Conservation (phyloP, 2,329 filamentous ascomycete species). For the Ophiostoma populinum region DNA sequence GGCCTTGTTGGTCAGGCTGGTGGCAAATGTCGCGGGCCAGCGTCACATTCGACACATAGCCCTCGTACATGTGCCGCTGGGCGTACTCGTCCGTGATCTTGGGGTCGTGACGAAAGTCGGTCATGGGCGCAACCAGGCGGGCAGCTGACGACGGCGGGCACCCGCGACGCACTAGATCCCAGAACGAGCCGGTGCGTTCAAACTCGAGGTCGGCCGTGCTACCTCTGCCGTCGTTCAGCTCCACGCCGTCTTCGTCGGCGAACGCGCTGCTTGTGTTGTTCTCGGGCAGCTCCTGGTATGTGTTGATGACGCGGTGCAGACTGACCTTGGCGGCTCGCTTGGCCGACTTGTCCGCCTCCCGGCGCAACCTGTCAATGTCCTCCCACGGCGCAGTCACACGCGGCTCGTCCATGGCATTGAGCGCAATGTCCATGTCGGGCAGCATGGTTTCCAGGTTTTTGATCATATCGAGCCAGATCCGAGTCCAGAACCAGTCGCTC, state of each 20-base stretch:
- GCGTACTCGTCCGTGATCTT: slow-evolving; percentile 28
- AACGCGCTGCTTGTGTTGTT: no score
- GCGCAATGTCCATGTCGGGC: slow-evolving; percentile 49
- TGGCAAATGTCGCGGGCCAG: slow-evolving; percentile 45
- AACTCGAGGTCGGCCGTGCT: slow-evolving; percentile 16
- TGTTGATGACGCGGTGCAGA: slow-evolving; percentile 25
- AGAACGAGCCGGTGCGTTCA: slow-evolving; percentile 38
- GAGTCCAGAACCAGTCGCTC: slow-evolving; percentile 40
- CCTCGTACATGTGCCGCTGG: slow-evolving; percentile 32
- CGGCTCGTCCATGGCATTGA: slow-evolving; percentile 53
- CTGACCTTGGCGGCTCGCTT: slow-evolving; percentile 10
- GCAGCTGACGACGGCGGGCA: slow-evolving; percentile 47
- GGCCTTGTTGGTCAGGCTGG: slow-evolving; percentile 42
- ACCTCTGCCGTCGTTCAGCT: not conserved
- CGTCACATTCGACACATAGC: slow-evolving; percentile 45
- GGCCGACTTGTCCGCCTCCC: slow-evolving; percentile 25
- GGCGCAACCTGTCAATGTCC: slow-evolving; percentile 36
- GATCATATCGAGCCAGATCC: slow-evolving; percentile 37
- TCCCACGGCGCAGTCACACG: slow-evolving; percentile 47
- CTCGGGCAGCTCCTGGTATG: slow-evolving; percentile 27
- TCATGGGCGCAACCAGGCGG: slow-evolving; percentile 26
- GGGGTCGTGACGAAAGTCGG: slow-evolving; percentile 27
- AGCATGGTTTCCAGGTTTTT: slow-evolving; percentile 34
- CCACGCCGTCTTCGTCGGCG: slow-evolving; percentile 19
- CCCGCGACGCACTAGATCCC: slow-evolving; percentile 38